Conservation (phyloP, 2,329 filamentous ascomycete genomes). For the Mycosphaerella arachidis region DNA sequence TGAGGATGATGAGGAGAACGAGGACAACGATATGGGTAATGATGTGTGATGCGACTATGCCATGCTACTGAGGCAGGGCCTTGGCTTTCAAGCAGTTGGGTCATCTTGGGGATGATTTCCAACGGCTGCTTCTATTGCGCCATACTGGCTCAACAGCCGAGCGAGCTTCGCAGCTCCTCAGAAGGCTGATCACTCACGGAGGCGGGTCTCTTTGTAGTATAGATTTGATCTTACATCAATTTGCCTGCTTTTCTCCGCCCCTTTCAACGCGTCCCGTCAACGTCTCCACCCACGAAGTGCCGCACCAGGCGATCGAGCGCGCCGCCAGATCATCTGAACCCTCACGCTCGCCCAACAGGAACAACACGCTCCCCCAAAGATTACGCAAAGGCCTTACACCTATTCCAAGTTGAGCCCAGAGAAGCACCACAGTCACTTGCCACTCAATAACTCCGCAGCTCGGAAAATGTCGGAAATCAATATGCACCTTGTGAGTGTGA, state of each 20-base stretch:
- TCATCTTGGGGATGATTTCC: background rate
- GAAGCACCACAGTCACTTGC: too few relatives aligned
- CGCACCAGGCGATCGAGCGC: background rate
- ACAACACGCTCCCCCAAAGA: background rate
- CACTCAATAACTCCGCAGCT: too few relatives aligned
- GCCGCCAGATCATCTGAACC: background rate
- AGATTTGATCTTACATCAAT: too few relatives aligned
- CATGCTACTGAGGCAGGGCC: background rate
- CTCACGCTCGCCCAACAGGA: background rate
- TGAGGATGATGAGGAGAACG: slow-evolving; percentile 3
- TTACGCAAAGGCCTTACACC: too few relatives aligned
- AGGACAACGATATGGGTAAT: background rate
- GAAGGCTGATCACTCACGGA: background rate
- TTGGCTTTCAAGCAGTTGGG: background rate
- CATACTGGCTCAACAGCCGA: background rate
- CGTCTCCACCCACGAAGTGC: background rate
- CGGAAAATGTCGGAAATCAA: too few relatives aligned
- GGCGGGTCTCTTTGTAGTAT: background rate
- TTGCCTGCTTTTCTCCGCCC: too few relatives aligned
- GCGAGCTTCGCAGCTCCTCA: background rate
- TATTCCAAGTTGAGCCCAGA: too few relatives aligned
- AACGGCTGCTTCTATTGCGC: background rate
- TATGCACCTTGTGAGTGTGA: too few relatives aligned
- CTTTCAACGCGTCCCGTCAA: background rate
- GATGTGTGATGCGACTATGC: background rate